These are phyloP conservation scores for Diaporthe caulivora DNA, from an alignment of 2,329 filamentous ascomycete genomes.

Conservation along the genomic window DNA sequence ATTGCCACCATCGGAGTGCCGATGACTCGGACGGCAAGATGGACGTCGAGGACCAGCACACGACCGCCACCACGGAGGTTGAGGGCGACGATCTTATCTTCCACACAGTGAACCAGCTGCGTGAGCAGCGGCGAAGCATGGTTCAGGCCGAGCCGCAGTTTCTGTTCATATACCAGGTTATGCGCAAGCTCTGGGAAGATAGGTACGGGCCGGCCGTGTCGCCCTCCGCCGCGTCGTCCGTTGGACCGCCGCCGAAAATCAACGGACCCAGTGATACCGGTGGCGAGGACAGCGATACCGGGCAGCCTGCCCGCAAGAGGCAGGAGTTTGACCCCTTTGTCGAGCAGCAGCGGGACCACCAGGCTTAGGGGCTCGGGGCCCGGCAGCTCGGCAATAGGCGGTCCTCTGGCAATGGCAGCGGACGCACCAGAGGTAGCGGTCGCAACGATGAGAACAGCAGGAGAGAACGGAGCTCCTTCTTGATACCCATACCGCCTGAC, in stretches of 20 bases:
- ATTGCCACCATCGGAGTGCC: constrained; percentile 45
- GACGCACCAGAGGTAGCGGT: neutral
- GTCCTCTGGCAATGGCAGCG: neutral
- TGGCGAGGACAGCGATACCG: constrained; percentile 50
- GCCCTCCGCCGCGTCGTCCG: neutral
- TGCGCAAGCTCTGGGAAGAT: constrained; percentile 80
- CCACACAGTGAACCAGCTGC: constrained; percentile 81
- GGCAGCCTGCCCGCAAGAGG: constrained; percentile 65
- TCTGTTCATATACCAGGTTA: constrained; percentile 87
- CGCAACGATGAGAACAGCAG: neutral
- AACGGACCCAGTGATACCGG: constrained; percentile 1
- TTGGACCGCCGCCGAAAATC: neutral
- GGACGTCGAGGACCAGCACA: constrained; percentile 24
- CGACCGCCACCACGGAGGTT: constrained; percentile 44
- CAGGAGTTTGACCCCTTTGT: constrained; percentile 64
- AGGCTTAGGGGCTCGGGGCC: constrained; percentile 40
- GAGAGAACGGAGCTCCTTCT: constrained; percentile 23
- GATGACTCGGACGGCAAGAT: constrained; percentile 39
- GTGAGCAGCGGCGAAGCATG: constrained; percentile 94
- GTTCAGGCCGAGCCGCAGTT: constrained; percentile 91
- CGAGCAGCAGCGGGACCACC: constrained; percentile 42
- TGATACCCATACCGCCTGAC: constrained; percentile 38
- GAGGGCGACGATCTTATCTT: constrained; percentile 75
- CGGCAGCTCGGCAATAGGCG: constrained; percentile 31
- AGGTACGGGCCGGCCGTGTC: constrained; percentile 60